Evolutionary conservation across 2,329 filamentous ascomycete species (phyloP), one percentile per base, ranked within the genome.

Genomic region (Penicillium sp.): DNA sequence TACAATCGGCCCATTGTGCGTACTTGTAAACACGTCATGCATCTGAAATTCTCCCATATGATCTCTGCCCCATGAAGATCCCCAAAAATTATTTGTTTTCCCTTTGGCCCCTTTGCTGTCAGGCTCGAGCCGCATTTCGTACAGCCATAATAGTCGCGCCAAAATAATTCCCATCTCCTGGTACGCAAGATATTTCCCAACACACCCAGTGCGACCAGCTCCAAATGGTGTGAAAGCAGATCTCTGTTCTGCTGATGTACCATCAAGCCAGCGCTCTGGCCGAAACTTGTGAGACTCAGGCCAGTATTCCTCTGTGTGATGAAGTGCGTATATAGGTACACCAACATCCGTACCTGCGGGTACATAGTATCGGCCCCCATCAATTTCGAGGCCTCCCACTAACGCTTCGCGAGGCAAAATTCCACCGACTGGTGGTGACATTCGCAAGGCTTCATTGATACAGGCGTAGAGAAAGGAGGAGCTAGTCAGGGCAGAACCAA

Each of bases 381-480:
- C 72, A 54, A 77, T 64, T n/a, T 51, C 50, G 23, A 66, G 60
- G 16, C 73, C 73, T 2, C 65, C 71, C 11, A 59, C 48, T 7
- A 65, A 60, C 27, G 74, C 68, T 53, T 72, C 66, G 7, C 74
- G 69, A 37, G 62, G 65, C n/a, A 75, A 62, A 1, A 61, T 55
- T 21, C 63, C 62, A 5, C 62, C 58, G 1, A 67, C 67, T 16
- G 69, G 65, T 21, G 74, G 73, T 6, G 68, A 67, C 55, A 76
- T 62, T 16, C 74, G 69, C 44, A 76, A 58, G 6, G 67, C 61
- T 61, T 76, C 73, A 62, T 72, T 76, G 26, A 82, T 70, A 46
- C 75, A 77, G 3, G 78, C 79, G 14, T 70, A 67, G 1, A 82
- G 72, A 58, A 78, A 82, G 0, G 52, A 46, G 27, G 76, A 75